Evolutionary conservation across 495 filamentous ascomycete species (phyloP), one percentile per base, ranked within the genome.

Genomic region (Xylaria venustula): DNA sequence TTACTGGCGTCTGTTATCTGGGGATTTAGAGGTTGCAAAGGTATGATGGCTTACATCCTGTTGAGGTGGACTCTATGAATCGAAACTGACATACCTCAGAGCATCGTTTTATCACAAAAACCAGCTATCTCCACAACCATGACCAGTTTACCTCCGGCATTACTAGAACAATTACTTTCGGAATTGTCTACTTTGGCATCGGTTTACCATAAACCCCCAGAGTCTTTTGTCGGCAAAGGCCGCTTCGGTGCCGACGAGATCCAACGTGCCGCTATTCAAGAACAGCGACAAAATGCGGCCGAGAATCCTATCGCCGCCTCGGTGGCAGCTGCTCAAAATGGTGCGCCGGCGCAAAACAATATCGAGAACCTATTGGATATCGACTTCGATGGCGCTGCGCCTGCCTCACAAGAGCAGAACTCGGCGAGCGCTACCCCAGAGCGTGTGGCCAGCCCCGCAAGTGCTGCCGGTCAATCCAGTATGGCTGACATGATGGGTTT

Each of bases 191-290:
- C 95, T 12, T 85, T 98, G 20, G 92, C 94, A 1, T 97, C 93
- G 12, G 94, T 98, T n/a, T 98, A 98, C 76, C 94, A 98, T 82
- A 98, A 97, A 77, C 93, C 93, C 15, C 91, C 94, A 37, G 91
- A 94, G 78, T 92, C 92, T 5, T 98, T 98, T 78, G 88, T 98
- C 57, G 95, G 94, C 65, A 90, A 96, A 70, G 94, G 94, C 58
- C 87, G 93, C 26, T 96, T 90, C 65, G 93, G 93, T 52, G 92
- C 93, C 41, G 93, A 97, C 69, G 93, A 91, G 53, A 91, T 98
- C 67, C 94, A 98, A 75, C 88, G 88, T 65, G 92, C 93, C 41
- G 94, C 94, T 60, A 98, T 98, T 65, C 93, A 96, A 82, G 93
- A 95, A 79, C 91, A 96, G 81, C 83, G 89, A 59, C 86, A 97